Conservation (phyloP, 306 rosid genomes). For the Pterocarpus macrocarpus region DNA sequence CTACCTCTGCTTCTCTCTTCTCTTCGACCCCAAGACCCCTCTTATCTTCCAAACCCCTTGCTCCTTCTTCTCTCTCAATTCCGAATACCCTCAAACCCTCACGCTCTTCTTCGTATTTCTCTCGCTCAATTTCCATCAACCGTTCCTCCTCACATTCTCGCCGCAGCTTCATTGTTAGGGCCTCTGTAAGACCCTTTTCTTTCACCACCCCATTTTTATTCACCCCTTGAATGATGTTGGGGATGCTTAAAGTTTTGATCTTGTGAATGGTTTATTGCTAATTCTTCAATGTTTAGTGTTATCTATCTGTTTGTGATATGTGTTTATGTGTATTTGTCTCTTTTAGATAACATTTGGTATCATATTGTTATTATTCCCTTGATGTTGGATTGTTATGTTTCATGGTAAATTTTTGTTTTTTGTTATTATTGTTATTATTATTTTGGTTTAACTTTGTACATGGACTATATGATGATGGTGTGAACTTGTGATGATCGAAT, state of each 20-base stretch:
- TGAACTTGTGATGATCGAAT: neutral
- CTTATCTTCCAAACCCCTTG: constrained; percentile 51
- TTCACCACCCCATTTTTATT: neutral
- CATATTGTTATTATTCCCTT: neutral
- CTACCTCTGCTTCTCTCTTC: constrained; percentile 69
- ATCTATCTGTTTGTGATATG: neutral
- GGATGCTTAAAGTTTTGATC: neutral
- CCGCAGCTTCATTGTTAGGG: constrained; percentile 66
- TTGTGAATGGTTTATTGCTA: neutral
- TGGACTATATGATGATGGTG: neutral
- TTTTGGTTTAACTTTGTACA: neutral
- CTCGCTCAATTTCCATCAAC: constrained; percentile 52
- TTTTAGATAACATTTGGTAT: neutral
- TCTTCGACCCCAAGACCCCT: constrained; percentile 57
- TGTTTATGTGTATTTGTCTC: neutral
- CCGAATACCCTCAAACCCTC: constrained; percentile 57
- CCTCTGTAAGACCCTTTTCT: constrained; percentile 49
- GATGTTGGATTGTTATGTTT: neutral
- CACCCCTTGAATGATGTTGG: neutral
- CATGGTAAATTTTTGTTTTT: neutral
- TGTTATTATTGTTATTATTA: too few species aligned
- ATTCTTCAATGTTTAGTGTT: neutral
- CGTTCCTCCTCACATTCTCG: constrained; percentile 55
- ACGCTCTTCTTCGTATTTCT: constrained; percentile 50
- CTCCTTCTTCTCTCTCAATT: constrained; percentile 48